These are phyloP conservation scores for Vitis hybrid DNA, from an alignment of 177 flowering plant species.

Conservation along the genomic window DNA sequence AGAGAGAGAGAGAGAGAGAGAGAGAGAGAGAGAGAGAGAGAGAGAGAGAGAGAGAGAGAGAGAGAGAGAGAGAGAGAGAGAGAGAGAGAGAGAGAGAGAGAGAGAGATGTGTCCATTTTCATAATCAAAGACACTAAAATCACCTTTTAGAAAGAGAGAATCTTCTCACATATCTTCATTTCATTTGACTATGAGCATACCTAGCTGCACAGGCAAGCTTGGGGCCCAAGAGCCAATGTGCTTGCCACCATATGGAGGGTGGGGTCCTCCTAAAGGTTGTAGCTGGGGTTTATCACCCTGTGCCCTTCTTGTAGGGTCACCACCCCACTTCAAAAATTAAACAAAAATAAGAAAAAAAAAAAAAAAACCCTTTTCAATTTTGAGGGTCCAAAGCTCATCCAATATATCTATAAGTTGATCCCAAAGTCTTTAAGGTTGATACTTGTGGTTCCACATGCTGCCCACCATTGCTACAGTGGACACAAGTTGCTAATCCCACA, in stretches of 20 bases:
- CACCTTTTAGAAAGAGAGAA: constrained; percentile 4
- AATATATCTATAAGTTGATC: background rate
- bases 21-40: too few species aligned
- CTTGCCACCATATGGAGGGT: background rate
- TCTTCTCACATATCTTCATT: background rate
- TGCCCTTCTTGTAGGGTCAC: background rate
- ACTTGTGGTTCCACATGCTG: background rate
- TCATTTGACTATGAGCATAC: constrained; percentile 2
- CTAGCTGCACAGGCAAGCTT: background rate
- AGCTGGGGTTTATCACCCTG: background rate
- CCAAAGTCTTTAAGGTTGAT: background rate
- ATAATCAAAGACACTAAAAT: background rate
- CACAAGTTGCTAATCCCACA: background rate
- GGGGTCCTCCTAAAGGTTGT: background rate
- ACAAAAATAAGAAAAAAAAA: too few species aligned
- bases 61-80: background rate
- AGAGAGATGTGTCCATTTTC: background rate
- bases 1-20: too few species aligned
- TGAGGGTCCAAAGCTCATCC: background rate
- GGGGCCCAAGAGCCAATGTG: constrained; percentile 1
- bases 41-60: background rate
- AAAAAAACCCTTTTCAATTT: too few species aligned
- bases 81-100: background rate
- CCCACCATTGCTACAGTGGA: constrained; percentile 15
- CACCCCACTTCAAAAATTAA: background rate